These are phyloP conservation scores for Sarocladium brachiariae DNA, from an alignment of 2,329 filamentous ascomycete species.

Conservation along the genomic window DNA sequence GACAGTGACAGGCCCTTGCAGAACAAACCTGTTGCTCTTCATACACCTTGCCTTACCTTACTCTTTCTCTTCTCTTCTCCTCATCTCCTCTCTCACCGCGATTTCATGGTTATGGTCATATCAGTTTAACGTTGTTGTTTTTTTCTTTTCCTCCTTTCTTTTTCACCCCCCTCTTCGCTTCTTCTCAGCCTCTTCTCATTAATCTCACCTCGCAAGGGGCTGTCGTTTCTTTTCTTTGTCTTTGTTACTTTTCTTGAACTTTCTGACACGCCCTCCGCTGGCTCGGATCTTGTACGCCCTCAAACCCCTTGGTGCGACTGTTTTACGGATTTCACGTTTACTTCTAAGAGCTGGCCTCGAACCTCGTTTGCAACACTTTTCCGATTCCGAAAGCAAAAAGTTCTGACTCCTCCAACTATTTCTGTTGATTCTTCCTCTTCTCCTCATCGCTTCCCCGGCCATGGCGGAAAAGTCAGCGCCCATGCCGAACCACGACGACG, in stretches of 20 bases:
- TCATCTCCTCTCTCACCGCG: not conserved
- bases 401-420: no score
- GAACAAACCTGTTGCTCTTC: not conserved
- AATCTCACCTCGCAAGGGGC: no score
- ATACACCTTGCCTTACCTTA: not conserved
- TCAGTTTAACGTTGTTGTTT: constrained; percentile 2
- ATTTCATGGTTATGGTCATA: constrained; percentile 4
- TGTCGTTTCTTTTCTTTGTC: not conserved
- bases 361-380: not conserved
- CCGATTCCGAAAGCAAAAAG: not conserved
- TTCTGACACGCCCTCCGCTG: not conserved
- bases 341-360: constrained; percentile 7
- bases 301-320: not conserved
- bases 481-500: constrained; percentile 5
- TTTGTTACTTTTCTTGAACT: not conserved
- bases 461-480: not conserved
- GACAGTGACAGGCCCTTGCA: not conserved
- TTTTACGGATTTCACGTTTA: not conserved
- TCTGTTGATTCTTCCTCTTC: not conserved
- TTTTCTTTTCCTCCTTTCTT: not conserved
- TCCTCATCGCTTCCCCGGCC: not conserved
- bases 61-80: not conserved
- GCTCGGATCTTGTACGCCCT: constrained; percentile 5
- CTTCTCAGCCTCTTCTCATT: not conserved
- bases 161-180: not conserved